Conservation (phyloP, 495 filamentous ascomycete genomes). For the Penicillium coprophilum region DNA sequence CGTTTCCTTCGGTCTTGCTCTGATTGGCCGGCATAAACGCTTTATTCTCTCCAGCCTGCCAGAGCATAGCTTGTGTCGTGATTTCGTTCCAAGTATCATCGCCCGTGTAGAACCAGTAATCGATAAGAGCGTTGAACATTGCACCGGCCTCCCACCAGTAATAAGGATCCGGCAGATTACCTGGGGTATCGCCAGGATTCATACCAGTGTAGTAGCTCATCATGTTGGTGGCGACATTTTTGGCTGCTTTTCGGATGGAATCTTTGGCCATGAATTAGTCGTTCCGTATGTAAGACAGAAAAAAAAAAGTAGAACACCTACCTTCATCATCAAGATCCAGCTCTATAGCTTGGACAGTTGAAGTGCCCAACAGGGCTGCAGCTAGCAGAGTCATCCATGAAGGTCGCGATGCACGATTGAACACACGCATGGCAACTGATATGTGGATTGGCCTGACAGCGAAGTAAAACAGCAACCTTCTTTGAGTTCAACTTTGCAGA, state of each 20-base stretch:
- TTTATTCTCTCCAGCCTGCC: constrained; percentile 64
- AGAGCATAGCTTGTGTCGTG: constrained; percentile 64
- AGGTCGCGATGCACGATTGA: constrained; percentile 7
- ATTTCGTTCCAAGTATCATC: constrained; percentile 71
- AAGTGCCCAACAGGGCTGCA: constrained; percentile 19
- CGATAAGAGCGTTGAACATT: constrained; percentile 72
- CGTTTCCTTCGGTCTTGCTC: constrained; percentile 72
- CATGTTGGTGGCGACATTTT: constrained; percentile 45
- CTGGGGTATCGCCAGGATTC: constrained; percentile 65
- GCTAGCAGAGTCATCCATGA: constrained; percentile 26
- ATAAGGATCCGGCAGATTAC: constrained; percentile 72
- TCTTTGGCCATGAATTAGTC: constrained; percentile 26
- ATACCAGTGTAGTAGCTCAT: constrained; percentile 69
- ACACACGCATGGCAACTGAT: constrained; percentile 14
- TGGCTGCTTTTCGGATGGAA: constrained; percentile 49
- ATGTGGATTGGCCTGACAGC: neutral
- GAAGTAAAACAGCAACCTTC: neutral
- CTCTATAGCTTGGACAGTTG: constrained; percentile 22
- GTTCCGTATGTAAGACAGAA: neutral
- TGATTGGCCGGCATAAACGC: constrained; percentile 85
- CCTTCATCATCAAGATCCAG: constrained; percentile 26
- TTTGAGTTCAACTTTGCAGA: neutral
- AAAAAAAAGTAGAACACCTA: neutral
- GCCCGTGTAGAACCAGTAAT: constrained; percentile 82
- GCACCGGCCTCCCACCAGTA: constrained; percentile 84